A percentile compares a stretch with the other conserved stretches of the same genome.
These are phyloP conservation scores for Musa acuminata DNA, from an alignment of 176 grass and related monocot genomes.

Conservation along the genomic window DNA sequence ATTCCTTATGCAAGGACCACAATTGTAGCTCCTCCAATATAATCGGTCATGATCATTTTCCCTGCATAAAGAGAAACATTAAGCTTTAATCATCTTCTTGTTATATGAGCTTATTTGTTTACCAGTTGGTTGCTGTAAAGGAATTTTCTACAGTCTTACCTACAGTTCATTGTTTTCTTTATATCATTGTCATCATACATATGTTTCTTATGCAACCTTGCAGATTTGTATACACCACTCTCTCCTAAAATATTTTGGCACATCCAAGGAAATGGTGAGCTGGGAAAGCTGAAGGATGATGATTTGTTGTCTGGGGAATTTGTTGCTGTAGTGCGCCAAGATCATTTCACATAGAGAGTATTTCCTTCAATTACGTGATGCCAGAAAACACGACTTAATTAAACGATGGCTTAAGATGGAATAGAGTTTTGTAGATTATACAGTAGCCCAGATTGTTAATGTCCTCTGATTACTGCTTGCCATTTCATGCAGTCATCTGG, in stretches of 20 bases:
- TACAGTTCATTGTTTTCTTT: no score
- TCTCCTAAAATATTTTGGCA: conserved; percentile 95
- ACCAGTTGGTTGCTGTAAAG: no score
- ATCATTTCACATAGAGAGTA: conserved; percentile 65
- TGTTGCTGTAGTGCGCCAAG: conserved; percentile 64
- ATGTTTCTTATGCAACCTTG: not conserved
- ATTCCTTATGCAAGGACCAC: no score
- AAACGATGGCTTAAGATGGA: not conserved
- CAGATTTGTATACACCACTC: conserved; percentile 77
- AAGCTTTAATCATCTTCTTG: no score
- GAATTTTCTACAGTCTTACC: no score
- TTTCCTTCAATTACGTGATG: not conserved
- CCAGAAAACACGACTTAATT: not conserved
- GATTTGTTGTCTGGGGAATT: conserved; percentile 65
- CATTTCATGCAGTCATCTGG: not conserved
- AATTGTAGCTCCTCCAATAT: no score
- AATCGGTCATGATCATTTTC: no score
- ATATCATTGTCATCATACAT: no score
- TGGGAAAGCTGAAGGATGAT: conserved; percentile 50
- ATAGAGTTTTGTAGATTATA: not conserved
- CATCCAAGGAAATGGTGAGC: conserved; percentile 78
- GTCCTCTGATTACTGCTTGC: not conserved
- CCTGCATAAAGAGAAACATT: no score
- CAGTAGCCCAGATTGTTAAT: not conserved
- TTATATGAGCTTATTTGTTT: no score